Evolutionary conservation across 495 filamentous ascomycete species (phyloP).

Genomic region (Annulohypoxylon stygium): DNA sequence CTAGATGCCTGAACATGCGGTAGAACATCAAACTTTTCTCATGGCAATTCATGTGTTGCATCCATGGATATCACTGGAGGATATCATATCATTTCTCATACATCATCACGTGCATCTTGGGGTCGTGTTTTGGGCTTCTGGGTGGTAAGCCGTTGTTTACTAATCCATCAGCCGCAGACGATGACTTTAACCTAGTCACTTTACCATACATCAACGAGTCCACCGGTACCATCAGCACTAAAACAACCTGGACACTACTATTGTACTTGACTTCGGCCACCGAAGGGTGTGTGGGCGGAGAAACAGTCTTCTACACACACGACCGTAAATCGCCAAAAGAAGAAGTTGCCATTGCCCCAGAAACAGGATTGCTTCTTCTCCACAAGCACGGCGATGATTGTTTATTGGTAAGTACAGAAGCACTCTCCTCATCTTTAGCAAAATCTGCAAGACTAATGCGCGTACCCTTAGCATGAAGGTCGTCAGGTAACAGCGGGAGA

Average conservation of each 20-base stretch:
- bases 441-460: slow-evolving; percentile 12
- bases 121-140: not conserved
- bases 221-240: slow-evolving; percentile 73
- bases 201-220: slow-evolving; percentile 78
- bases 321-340: slow-evolving; percentile 69
- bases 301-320: slow-evolving; percentile 92
- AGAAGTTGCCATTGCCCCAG: slow-evolving; percentile 74
- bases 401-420: slow-evolving; percentile 67
- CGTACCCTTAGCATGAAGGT: slow-evolving; percentile 74
- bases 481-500: slow-evolving; percentile 82
- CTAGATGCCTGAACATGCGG: not conserved
- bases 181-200: slow-evolving; percentile 48
- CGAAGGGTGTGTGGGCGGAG: slow-evolving; percentile 81
- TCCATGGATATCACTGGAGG: slow-evolving; percentile 6
- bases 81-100: not conserved
- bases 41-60: not conserved
- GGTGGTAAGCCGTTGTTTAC: slow-evolving; percentile 13
- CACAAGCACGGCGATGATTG: slow-evolving; percentile 92
- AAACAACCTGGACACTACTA: slow-evolving; percentile 92
- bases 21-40: slow-evolving; percentile 2
- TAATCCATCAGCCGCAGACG: slow-evolving; percentile 40
- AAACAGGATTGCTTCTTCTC: slow-evolving; percentile 85
- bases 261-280: slow-evolving; percentile 82
- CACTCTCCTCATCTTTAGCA: not conserved
- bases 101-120: not conserved